Evolutionary conservation across 2,329 filamentous ascomycete species (phyloP), one percentile per base, ranked within the genome.

Genomic region (Sclerotinia glacialis): DNA sequence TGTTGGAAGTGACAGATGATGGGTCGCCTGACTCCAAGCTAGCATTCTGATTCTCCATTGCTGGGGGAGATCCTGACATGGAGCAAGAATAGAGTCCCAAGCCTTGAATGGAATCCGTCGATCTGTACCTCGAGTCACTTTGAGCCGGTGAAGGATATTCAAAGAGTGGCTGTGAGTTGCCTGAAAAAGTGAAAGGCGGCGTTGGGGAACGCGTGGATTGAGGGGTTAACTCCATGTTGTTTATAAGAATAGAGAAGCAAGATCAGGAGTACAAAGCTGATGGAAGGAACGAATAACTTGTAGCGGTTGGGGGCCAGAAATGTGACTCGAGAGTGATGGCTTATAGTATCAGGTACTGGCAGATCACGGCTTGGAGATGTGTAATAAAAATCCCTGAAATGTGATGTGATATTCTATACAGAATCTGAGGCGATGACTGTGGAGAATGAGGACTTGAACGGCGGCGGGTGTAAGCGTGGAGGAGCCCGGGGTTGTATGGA

Each of bases 141-240:
- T 72, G 74, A 28, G 74, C 74, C 23, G 75, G 74, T 31, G 74
- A 76, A 40, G 74, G 74, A 72, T 76, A 76, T 67, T 75, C 75
- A 71, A 75, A 76, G 65, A 74, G 69, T 62, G 72, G 71, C 64
- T 76, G 73, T 64, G 71, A 53, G 65, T 70, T 71, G 63, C 74
- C 71, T n/a, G 55, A 67, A 62, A 73, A 75, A 65, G 64, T 70
- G 64, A 72, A 74, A 9, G 75, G 74, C 28, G 74, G 75, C 44
- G 70, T 70, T 47, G 74, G 73, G 61, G 75, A 76, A 55, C 71
- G 71, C 58, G 71, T 66, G 40, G 75, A 76, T 70, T 74, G 72
- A 67, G 74, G 75, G 68, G 74, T 76, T 65, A 76, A 65, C 28
- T 76, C 74, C 75, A 76, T 76, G 28, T 68, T 72, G 69, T 70